These are phyloP conservation scores for Viola pubescens DNA, from an alignment of 441 rosid species.

Conservation along the genomic window DNA sequence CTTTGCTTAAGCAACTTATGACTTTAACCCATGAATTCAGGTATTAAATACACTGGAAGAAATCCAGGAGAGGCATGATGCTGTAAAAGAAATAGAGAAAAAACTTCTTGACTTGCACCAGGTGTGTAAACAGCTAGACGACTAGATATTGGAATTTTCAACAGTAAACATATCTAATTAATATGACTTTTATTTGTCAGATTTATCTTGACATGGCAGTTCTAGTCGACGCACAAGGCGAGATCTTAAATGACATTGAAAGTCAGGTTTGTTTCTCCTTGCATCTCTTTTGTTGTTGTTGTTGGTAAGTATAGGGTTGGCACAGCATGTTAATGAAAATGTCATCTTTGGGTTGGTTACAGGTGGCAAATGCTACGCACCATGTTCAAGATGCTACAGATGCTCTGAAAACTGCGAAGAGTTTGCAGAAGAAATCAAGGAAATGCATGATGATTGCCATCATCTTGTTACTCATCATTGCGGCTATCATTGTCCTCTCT, in stretches of 20 bases:
- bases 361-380: conserved; percentile 53
- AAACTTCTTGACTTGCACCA: conserved; percentile 89
- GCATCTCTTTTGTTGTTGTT: conserved; percentile 4
- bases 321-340: too few species aligned
- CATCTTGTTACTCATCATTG: conserved; percentile 44
- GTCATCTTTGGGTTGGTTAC: conserved; percentile 1
- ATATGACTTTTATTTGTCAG: conserved; percentile 29
- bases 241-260: conserved; percentile 85
- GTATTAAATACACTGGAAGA: conserved; percentile 78
- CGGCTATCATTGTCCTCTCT: conserved; percentile 44
- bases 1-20: too few species aligned
- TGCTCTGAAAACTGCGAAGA: conserved; percentile 48
- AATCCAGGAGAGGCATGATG: conserved; percentile 94
- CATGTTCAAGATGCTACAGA: conserved; percentile 47
- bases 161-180: conserved; percentile 12
- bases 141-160: not conserved
- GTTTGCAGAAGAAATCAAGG: conserved; percentile 46
- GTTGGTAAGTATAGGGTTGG: not conserved
- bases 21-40: conserved; percentile 26
- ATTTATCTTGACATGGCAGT: conserved; percentile 91
- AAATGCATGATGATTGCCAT: conserved; percentile 65
- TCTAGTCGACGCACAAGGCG: conserved; percentile 89
- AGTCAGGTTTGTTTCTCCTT: conserved; percentile 43
- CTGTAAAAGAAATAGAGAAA: conserved; percentile 80
- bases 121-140: conserved; percentile 27